Base-by-base conservation (phyloP, 495 filamentous ascomycete species). In the Aspergillus hancockii region DNA sequence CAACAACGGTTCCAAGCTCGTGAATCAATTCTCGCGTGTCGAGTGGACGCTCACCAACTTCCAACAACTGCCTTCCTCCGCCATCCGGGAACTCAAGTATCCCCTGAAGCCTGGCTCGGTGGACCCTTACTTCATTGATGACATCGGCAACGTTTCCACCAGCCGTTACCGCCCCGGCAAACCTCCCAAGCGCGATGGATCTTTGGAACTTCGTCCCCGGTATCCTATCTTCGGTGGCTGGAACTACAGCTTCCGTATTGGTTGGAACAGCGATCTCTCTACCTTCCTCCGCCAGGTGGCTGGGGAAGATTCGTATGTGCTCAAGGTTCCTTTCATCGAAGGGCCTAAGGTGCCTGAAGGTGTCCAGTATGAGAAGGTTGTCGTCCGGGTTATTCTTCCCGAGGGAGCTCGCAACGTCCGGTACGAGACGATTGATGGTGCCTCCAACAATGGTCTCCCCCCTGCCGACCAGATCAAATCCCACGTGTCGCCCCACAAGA, bases 111-210 rank as follows among this genome's bases (percentile, higher is more conserved):
- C 86, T 28, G 93, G 93, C 60, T 90, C 87, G 54, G 79, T 83
- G 52, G 87, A 96, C 65, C 82, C 94, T 1, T 98, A 98, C 79
- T 98, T 94, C 75, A 93, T 88, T 25, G 94, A 98, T 69, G 93
- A 93, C 61, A 96, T 98, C 67, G 94, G 94, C 59, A 98, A 98
- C 70, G 91, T 98, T 22, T 95, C 91, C 19, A 98, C 94, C 28
- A 96, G 90, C 55, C 84, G 85, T 65, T 98, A 92, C 81, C 84
- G 94, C 57, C 75, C 78, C n/a, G 87, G 84, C 57, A 89, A 85
- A 28, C 59, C 61, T 34, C 82, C 58, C 38, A 63, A 81, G 70
- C 83, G 88, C 2, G 92, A 96, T 66, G 91, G 90, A 32, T 77
- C 84, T 55, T 83, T 98, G 40, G 94, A 97, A 75, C 83, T 97